These are phyloP conservation scores for Tubosaeta sp. DNA, from an alignment of 768 basidiomycete genomes.

Conservation along the genomic window DNA sequence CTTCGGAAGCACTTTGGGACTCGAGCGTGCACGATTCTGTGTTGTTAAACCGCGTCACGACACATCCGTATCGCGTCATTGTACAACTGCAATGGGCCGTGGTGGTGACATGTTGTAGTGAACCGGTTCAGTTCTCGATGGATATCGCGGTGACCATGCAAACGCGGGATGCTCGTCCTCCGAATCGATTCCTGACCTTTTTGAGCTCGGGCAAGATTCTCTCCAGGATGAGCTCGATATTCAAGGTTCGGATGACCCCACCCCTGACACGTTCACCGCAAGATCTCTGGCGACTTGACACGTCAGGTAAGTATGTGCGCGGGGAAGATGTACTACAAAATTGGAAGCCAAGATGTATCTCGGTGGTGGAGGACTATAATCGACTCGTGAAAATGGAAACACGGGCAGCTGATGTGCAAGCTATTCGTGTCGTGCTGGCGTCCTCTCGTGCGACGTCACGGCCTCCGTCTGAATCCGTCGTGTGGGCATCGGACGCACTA, in stretches of 20 bases:
- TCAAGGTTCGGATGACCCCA: constrained; percentile 75
- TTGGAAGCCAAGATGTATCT: constrained; percentile 88
- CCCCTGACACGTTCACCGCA: constrained; percentile 80
- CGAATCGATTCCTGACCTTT: constrained; percentile 71
- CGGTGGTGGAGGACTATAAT: constrained; percentile 82
- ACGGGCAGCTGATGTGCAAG: constrained; percentile 85
- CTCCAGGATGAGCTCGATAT: constrained; percentile 78
- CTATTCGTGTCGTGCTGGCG: constrained; percentile 72
- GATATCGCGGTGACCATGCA: constrained; percentile 84
- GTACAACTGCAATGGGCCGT: constrained; percentile 75
- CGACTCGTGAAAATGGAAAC: constrained; percentile 68
- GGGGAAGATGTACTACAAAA: constrained; percentile 81
- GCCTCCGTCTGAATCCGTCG: constrained; percentile 46
- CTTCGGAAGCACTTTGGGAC: constrained; percentile 83
- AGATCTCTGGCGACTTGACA: constrained; percentile 94
- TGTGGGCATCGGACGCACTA: constrained; percentile 64
- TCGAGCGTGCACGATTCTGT: constrained; percentile 85
- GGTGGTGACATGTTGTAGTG: constrained; percentile 76
- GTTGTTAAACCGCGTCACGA: constrained; percentile 82
- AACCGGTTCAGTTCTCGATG: constrained; percentile 85
- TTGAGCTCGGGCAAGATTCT: constrained; percentile 76
- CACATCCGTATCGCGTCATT: constrained; percentile 71
- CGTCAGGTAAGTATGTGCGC: constrained; percentile 89
- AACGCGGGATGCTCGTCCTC: constrained; percentile 79
- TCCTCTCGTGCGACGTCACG: constrained; percentile 43